Conservation (phyloP, 164 flowering plant genomes). For the Kingdonia uniflora region DNA sequence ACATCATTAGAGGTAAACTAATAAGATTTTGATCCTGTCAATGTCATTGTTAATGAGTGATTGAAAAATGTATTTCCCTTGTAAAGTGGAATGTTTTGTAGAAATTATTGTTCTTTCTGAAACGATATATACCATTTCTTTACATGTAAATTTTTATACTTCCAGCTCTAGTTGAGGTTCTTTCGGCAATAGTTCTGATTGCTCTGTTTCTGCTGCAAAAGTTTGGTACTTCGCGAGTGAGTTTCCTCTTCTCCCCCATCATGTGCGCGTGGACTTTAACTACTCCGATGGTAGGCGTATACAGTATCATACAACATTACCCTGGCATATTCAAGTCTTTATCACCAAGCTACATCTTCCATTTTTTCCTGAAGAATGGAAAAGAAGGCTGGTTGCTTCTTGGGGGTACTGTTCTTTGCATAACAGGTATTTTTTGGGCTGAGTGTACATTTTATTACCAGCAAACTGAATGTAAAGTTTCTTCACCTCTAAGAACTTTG, state of each 20-base stretch:
- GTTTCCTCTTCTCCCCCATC: slow-evolving; percentile 80
- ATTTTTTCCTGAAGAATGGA: slow-evolving; percentile 55
- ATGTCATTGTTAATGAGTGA: no score
- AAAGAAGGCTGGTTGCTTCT: slow-evolving; percentile 75
- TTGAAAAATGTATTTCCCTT: neutral
- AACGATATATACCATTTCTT: no score
- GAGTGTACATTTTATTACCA: no score
- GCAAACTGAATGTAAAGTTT: no score
- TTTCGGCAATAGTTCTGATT: slow-evolving; percentile 55
- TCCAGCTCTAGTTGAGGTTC: slow-evolving; percentile 58
- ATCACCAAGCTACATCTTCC: slow-evolving; percentile 60
- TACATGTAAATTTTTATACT: neutral
- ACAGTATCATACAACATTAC: slow-evolving; percentile 52
- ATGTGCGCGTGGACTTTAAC: slow-evolving; percentile 75
- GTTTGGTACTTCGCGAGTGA: slow-evolving; percentile 69
- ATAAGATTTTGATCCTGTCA: no score
- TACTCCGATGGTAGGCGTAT: slow-evolving; percentile 66
- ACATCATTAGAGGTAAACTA: no score
- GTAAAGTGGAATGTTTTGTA: neutral
- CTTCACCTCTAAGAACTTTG: no score
- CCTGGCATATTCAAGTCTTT: slow-evolving; percentile 72
- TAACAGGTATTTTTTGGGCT: slow-evolving; percentile 42
- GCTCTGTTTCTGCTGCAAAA: slow-evolving; percentile 64
- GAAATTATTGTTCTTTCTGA: no score
- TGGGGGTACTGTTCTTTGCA: slow-evolving; percentile 74